A percentile compares a stretch with the other conserved stretches of the same genome.
Evolutionary conservation across 116 monocot species (phyloP).

Genomic region (Thalassia testudinum): DNA sequence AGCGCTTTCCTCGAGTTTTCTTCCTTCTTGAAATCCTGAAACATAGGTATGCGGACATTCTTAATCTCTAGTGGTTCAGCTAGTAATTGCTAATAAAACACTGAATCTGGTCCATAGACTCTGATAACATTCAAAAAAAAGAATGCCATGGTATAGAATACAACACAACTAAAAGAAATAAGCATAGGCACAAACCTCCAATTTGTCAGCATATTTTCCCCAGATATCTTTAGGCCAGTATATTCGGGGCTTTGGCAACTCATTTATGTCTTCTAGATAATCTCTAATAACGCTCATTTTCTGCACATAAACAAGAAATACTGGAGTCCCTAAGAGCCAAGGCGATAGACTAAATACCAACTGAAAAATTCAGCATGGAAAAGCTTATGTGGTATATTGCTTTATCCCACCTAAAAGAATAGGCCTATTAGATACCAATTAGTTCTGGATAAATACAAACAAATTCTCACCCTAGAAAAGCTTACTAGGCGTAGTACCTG

Average conservation of each 20-base stretch:
- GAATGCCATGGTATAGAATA: not conserved
- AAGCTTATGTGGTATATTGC: too few species aligned
- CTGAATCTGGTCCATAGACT: not conserved
- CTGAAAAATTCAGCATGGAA: too few species aligned
- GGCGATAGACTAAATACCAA: too few species aligned
- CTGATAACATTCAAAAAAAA: not conserved
- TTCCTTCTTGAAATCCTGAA: slow-evolving; percentile 1
- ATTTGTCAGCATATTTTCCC: not conserved
- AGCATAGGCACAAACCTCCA: not conserved
- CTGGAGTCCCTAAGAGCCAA: too few species aligned
- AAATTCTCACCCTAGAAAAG: too few species aligned
- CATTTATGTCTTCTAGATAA: not conserved
- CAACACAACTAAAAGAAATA: too few species aligned
- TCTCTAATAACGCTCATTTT: not conserved
- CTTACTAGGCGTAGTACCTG: not conserved
- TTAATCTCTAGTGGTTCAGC: not conserved
- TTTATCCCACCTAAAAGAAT: too few species aligned
- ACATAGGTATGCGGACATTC: not conserved
- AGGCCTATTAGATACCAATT: too few species aligned
- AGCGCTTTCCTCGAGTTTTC: not conserved
- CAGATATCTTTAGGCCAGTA: not conserved
- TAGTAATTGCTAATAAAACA: not conserved
- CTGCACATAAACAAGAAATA: not conserved
- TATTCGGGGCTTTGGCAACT: not conserved
- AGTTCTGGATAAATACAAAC: not conserved